Base-by-base conservation (phyloP, 805 yeast genomes). In the Suhomyces vadensis region DNA sequence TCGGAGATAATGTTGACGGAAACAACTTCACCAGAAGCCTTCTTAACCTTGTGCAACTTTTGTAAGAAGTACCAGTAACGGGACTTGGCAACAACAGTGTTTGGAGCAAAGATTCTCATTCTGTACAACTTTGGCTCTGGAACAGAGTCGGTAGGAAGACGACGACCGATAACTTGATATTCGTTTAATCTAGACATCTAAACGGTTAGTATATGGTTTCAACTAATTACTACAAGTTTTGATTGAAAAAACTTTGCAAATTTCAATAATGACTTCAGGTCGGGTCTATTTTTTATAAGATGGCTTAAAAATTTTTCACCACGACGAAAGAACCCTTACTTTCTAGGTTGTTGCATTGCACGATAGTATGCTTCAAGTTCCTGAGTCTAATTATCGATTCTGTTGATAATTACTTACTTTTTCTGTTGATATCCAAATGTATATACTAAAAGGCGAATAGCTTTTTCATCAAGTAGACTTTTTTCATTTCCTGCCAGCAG, bases 21-120 rank as follows among this genome's bases (percentile, higher is more conserved):
- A 67, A 94, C 96, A 70, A 94, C 81, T 82, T 94, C 99, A 87
- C 99, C 99, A 70, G 96, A 89, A 67, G 99, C 94, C 83, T 88
- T 90, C 94, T 94, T 94, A 73, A 94, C 97, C 84, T 95, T 92
- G 88, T 92, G 96, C 77, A 94, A 85, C 79, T 90, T 91, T 79
- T 92, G 96, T 81, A 94, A 86, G 84, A 94, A 94, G 84, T 94
- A 94, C 99, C 99, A 94, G 96, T 89, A 94, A 82, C 99, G 92
- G 69, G 99, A 94, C 85, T 94, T 94, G 74, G 99, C 99, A 75
- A 94, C 95, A 75, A 94, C 98, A 65, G 82, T 87, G 82, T 94
- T 94, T 68, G 96, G 91, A 73, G 99, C 99, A 76, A 94, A 94
- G 79, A 94, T 90, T 84, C 97, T 90, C 98, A 94, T 94, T 78